phyloP scores from a whole-genome alignment of 441 rosid species.

The Populus hybrid region DNA sequence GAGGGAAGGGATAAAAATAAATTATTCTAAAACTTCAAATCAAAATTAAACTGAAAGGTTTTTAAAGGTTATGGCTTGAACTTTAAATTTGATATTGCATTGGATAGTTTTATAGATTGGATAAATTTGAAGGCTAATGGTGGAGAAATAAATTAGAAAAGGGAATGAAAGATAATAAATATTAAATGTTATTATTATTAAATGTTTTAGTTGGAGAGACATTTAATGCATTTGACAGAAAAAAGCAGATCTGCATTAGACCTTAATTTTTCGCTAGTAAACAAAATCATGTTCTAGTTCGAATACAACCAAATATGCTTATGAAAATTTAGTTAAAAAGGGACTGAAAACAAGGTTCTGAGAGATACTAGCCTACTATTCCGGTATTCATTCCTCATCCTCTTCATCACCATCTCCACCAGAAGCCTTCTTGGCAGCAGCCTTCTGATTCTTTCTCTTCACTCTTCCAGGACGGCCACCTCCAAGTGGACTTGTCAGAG shows the following conservation, averaged over 20 bases:
- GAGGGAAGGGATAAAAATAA: too few relatives aligned
- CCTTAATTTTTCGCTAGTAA: neutral
- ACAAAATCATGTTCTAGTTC: neutral
- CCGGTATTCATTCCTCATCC: conserved; percentile 21
- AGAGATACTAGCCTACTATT: neutral
- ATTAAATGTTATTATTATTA: too few relatives aligned
- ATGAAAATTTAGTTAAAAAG: neutral
- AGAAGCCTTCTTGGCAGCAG: conserved; percentile 39
- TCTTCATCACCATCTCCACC: conserved; percentile 46
- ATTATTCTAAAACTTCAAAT: too few relatives aligned
- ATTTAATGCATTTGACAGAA: neutral
- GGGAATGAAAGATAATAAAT: too few relatives aligned
- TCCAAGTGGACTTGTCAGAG: conserved; percentile 40
- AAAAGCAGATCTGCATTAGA: neutral
- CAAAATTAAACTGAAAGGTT: too few relatives aligned
- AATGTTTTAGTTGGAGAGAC: neutral
- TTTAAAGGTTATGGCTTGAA: too few relatives aligned
- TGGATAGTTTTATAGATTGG: too few relatives aligned
- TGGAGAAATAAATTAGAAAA: too few relatives aligned
- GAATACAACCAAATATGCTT: neutral
- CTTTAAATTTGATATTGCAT: too few relatives aligned
- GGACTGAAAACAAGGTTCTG: neutral
- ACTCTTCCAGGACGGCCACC: conserved; percentile 41
- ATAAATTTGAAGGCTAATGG: too few relatives aligned
- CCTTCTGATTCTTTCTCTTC: conserved; percentile 3